Evolutionary conservation across 2,329 filamentous ascomycete species (phyloP).

Genomic region (Talaromyces sp.): DNA sequence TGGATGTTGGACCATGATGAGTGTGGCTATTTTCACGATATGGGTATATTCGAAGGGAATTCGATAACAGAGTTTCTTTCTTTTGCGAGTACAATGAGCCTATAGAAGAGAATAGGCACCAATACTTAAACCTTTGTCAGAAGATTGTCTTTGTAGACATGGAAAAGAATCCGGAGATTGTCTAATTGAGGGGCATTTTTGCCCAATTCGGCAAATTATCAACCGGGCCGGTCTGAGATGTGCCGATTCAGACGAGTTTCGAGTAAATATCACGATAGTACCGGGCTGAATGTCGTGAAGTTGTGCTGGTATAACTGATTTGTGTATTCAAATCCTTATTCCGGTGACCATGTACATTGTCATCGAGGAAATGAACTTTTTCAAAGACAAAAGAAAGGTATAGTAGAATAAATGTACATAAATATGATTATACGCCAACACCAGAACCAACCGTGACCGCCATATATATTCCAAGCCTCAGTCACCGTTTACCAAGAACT

Average conservation of each 20-base stretch:
- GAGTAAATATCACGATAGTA: neutral
- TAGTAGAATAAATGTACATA: neutral
- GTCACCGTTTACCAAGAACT: conserved; percentile 2
- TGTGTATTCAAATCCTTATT: neutral
- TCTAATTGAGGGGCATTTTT: neutral
- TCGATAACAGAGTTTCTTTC: neutral
- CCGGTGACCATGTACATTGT: neutral
- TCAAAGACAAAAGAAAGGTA: neutral
- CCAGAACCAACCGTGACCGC: neutral
- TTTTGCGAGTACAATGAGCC: neutral
- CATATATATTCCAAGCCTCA: neutral
- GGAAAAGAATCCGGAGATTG: conserved; percentile 7
- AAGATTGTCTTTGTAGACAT: neutral
- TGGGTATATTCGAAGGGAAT: too few species aligned
- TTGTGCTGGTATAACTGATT: neutral
- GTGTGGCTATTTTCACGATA: neutral
- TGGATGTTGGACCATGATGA: conserved; percentile 9
- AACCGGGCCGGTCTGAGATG: neutral
- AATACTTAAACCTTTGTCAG: too few species aligned
- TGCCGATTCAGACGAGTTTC: neutral
- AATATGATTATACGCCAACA: neutral
- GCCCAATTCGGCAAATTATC: neutral
- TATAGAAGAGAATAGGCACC: too few species aligned
- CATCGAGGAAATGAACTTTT: neutral
- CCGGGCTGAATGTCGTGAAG: neutral